Percentiles rank a stretch among this genome's conserved stretches.
These are phyloP conservation scores for Ophiostoma triangulosporum DNA, from an alignment of 2,329 filamentous ascomycete genomes.

Conservation along the genomic window DNA sequence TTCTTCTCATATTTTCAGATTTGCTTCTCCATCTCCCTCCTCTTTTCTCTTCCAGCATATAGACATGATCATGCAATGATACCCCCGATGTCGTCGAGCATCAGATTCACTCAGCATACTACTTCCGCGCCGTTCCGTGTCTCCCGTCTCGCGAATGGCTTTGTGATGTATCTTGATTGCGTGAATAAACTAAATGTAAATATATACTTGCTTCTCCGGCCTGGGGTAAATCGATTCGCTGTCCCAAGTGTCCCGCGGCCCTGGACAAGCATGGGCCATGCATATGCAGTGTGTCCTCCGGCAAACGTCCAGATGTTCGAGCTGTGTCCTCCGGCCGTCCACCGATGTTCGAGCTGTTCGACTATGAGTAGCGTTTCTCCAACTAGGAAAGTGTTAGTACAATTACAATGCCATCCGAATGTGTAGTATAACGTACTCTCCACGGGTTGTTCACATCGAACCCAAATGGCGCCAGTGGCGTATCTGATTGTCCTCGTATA, in stretches of 20 bases:
- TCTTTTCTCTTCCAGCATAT: background rate
- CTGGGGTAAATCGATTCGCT: background rate
- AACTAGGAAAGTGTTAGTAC: conserved; percentile 22
- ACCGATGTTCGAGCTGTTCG: background rate
- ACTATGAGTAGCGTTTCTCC: conserved; percentile 38
- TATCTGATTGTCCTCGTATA: conserved; percentile 44
- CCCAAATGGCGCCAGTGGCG: conserved; percentile 39
- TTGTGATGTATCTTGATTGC: background rate
- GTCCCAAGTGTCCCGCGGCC: background rate
- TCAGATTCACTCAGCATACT: background rate
- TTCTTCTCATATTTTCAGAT: background rate
- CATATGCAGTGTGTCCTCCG: background rate
- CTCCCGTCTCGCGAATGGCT: background rate
- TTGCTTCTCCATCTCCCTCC: conserved; percentile 6
- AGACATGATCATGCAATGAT: conserved; percentile 5
- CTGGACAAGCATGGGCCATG: background rate
- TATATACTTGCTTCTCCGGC: background rate
- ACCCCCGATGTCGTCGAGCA: conserved; percentile 1
- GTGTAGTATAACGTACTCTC: conserved; percentile 39
- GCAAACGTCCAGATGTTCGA: background rate
- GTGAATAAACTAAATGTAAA: background rate
- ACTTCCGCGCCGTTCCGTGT: background rate
- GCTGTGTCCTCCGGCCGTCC: background rate
- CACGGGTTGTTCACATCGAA: conserved; percentile 52
- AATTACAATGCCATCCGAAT: no score